phyloP scores from a whole-genome alignment of 1,284 basidiomycete genomes.

The Moesziomyces antarcticus region DNA sequence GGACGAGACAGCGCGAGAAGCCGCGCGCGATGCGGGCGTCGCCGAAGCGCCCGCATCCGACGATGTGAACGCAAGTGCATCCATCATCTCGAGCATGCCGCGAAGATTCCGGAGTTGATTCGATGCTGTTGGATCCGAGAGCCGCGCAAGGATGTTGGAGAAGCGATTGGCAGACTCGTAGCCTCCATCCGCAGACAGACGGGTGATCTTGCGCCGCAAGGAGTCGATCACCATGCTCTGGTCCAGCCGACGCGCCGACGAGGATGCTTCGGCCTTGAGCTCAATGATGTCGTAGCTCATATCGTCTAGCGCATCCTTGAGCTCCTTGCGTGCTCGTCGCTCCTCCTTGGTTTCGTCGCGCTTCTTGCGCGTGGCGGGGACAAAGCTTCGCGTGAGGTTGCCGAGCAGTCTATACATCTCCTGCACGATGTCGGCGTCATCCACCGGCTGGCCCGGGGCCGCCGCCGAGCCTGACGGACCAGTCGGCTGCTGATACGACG shows the following conservation, averaged over 20 bases:
- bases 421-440: slow-evolving; percentile 42
- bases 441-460: slow-evolving; percentile 12
- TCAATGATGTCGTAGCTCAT: slow-evolving; percentile 51
- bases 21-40: slow-evolving; percentile 22
- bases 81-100: slow-evolving; percentile 41
- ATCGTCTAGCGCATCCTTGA: slow-evolving; percentile 45
- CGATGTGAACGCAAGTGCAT: slow-evolving; percentile 36
- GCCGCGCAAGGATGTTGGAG: slow-evolving; percentile 30
- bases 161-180: slow-evolving; percentile 42
- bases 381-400: slow-evolving; percentile 47
- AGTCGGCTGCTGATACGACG: slow-evolving; percentile 12
- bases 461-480: slow-evolving; percentile 6
- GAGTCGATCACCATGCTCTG: slow-evolving; percentile 28
- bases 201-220: slow-evolving; percentile 38
- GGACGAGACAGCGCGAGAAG: slow-evolving; percentile 21
- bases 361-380: slow-evolving; percentile 48
- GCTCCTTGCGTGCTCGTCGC: slow-evolving; percentile 35
- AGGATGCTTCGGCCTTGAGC: slow-evolving; percentile 32
- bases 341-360: slow-evolving; percentile 42
- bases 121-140: slow-evolving; percentile 20
- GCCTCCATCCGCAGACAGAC: slow-evolving; percentile 45
- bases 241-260: slow-evolving; percentile 14
- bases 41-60: slow-evolving; percentile 28
- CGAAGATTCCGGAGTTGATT: slow-evolving; percentile 27
- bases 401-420: slow-evolving; percentile 48